Conservation (phyloP, 768 basidiomycete species). For the Hypsizygus marmoreus region DNA sequence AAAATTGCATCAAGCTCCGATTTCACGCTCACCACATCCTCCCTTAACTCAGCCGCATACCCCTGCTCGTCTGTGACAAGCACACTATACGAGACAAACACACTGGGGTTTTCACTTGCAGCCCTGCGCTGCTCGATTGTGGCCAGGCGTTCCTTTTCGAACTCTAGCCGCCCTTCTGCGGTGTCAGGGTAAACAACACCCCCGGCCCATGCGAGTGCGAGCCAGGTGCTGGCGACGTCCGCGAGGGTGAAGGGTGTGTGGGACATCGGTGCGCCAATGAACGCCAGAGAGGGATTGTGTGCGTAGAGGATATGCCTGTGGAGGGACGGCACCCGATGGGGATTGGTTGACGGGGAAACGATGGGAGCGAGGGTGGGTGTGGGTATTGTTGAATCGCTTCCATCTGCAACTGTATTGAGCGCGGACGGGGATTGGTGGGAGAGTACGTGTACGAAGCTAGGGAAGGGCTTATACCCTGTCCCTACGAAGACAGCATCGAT, state of each 20-base stretch:
- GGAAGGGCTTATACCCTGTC: slow-evolving; percentile 47
- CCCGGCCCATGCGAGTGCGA: slow-evolving; percentile 42
- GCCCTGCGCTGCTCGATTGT: slow-evolving; percentile 22
- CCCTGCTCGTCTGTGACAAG: slow-evolving; percentile 34
- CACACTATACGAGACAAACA: slow-evolving; percentile 38
- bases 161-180: slow-evolving; percentile 31
- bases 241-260: slow-evolving; percentile 51
- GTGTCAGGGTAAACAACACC: slow-evolving; percentile 35
- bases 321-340: slow-evolving; percentile 43
- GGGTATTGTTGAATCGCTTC: too few relatives aligned
- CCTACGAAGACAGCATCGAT: slow-evolving; percentile 47
- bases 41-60: slow-evolving; percentile 35
- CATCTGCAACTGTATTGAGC: slow-evolving; percentile 14
- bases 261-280: slow-evolving; percentile 43
- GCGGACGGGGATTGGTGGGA: too few relatives aligned
- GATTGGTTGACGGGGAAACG: slow-evolving; percentile 25
- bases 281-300: slow-evolving; percentile 46
- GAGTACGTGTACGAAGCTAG: slow-evolving; percentile 44
- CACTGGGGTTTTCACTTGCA: slow-evolving; percentile 26
- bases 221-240: slow-evolving; percentile 52
- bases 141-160: slow-evolving; percentile 38
- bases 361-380: slow-evolving; percentile 24
- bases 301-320: slow-evolving; percentile 50
- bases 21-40: slow-evolving; percentile 31
- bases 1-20: slow-evolving; percentile 31